phyloP scores from a whole-genome alignment of 2,329 filamentous ascomycete genomes.

The Venturia pyrina region DNA sequence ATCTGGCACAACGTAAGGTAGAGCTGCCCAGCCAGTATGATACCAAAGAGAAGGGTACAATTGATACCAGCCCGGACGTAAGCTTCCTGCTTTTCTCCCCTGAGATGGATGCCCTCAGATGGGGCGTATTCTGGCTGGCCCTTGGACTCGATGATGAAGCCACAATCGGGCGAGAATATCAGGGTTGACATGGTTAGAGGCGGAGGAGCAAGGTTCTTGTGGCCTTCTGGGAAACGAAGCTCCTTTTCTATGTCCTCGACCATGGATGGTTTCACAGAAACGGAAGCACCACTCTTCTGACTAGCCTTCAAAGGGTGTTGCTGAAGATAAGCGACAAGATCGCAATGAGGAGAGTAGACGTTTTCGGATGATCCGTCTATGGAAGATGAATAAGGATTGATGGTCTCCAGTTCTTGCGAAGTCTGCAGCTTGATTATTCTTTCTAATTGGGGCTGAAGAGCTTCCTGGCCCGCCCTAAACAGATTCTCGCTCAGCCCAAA shows the following conservation, averaged over 20 bases:
- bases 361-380: slow-evolving; percentile 48
- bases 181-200: slow-evolving; percentile 49
- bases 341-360: slow-evolving; percentile 63
- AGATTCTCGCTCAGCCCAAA: slow-evolving; percentile 52
- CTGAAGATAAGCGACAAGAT: slow-evolving; percentile 81
- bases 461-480: slow-evolving; percentile 36
- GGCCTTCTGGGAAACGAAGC: slow-evolving; percentile 48
- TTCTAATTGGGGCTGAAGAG: slow-evolving; percentile 65
- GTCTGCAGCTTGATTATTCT: slow-evolving; percentile 58
- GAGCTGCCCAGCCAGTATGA: slow-evolving; percentile 42
- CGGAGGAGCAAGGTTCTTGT: slow-evolving; percentile 41
- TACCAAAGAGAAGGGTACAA: slow-evolving; percentile 42
- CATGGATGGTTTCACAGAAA: slow-evolving; percentile 13
- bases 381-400: slow-evolving; percentile 68
- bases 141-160: slow-evolving; percentile 54
- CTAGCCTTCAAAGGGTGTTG: slow-evolving; percentile 42
- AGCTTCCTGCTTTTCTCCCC: slow-evolving; percentile 48
- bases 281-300: slow-evolving; percentile 18
- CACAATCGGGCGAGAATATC: slow-evolving; percentile 56
- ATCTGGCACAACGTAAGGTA: slow-evolving; percentile 50
- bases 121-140: slow-evolving; percentile 42
- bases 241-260: slow-evolving; percentile 43
- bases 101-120: slow-evolving; percentile 43
- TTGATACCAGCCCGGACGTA: slow-evolving; percentile 42
- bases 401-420: slow-evolving; percentile 28